A percentile compares a stretch with the other conserved stretches of the same genome.
phyloP scores from a whole-genome alignment of 208 protist species.

The Wallacemonas rigidus region DNA sequence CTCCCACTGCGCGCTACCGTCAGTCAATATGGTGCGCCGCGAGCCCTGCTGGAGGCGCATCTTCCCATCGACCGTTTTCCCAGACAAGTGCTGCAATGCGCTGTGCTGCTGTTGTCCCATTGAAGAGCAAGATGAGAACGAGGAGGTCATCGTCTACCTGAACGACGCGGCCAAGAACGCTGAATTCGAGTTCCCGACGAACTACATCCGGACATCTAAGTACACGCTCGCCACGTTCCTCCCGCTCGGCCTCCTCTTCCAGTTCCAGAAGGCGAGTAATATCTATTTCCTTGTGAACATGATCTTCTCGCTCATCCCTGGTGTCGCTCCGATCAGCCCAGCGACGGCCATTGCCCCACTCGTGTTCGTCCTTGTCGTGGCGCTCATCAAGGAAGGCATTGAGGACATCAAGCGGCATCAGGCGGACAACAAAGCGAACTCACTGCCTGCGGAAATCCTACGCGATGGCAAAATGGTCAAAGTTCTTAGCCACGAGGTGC shows the following conservation, averaged over 20 bases:
- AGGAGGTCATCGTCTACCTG: conserved; percentile 82
- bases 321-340: conserved; percentile 89
- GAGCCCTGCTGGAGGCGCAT: conserved; percentile 27
- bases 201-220: conserved; percentile 93
- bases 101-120: conserved; percentile 39
- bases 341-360: conserved; percentile 89
- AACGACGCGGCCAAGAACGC: conserved; percentile 72
- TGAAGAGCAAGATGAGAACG: conserved; percentile 41
- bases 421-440: conserved; percentile 83
- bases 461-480: conserved; percentile 44
- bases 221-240: conserved; percentile 94
- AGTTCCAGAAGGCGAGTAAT: conserved; percentile 94
- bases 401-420: conserved; percentile 88
- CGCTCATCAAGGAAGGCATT: conserved; percentile 89
- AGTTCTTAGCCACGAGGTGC: conserved; percentile 67
- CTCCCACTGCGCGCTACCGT: not conserved
- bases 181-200: conserved; percentile 70
- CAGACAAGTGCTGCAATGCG: conserved; percentile 41
- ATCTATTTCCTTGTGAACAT: conserved; percentile 96
- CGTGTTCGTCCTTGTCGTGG: conserved; percentile 88
- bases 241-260: conserved; percentile 91
- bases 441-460: conserved; percentile 56
- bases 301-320: conserved; percentile 91
- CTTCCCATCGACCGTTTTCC: conserved; percentile 30
- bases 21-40: conserved; percentile 22